Evolutionary conservation across 495 filamentous ascomycete genomes (phyloP), one percentile per base, ranked within the genome.

Genomic region (Penicillium crystallinum): DNA sequence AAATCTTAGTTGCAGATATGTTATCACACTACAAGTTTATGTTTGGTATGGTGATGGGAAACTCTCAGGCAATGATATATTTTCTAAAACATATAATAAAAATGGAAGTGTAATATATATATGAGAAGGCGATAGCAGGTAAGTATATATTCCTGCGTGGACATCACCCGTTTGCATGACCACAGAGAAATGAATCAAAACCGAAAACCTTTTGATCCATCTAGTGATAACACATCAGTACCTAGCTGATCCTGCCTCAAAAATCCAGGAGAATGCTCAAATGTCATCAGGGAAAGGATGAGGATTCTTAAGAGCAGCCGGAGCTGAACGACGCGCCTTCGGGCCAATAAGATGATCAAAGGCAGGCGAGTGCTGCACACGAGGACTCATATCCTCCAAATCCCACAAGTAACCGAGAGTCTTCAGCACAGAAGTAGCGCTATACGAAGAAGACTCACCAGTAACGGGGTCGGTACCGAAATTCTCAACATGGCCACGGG

Each of bases 391-490:
- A 38, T 68, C 67, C 56, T 74, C 59, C 39, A 77, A 58, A 44
- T 75, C 74, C 74, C 74, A 77, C 30, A 77, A 65, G 49, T 74
- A 69, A 9, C 70, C 72, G 4, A 77, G 65, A 29, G 71, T 75
- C 55, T 71, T 65, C 17, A 76, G 62, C 11, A 75, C 66, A 3
- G 72, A 76, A 34, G 71, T 70, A 34, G 71, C 69, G 40, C 63
- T 67, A 63, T 77, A 76, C 9, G 70, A 68, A 7, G 63, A 50
- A 15, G 57, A 39, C 45, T 73, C 36, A 23, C 71, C 70, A 38
- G 62, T 62, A 9, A 53, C 57, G 8, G 58, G 56, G 46, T 75
- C 71, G 36, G 42, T 57, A 27, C 76, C 75, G 56, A 69, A 67
- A 45, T 78, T 66, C 70, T 81, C 75, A 19, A 80, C 59, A 21